Evolutionary conservation across 306 rosid species (phyloP), one percentile per base, ranked within the genome.

Genomic region (Quercus variabilis): DNA sequence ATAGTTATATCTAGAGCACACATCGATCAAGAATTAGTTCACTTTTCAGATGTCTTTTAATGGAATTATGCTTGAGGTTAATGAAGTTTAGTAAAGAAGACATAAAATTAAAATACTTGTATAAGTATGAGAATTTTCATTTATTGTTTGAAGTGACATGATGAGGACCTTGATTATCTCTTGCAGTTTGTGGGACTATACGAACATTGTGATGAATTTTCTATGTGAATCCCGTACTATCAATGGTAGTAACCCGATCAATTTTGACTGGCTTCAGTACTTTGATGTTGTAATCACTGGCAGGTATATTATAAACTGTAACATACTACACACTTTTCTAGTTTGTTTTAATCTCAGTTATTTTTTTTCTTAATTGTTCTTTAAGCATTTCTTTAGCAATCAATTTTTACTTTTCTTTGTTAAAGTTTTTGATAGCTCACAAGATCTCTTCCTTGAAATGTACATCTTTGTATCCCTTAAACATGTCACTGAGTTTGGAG

Each of bases 101-200:
- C 69, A 62, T 13, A 9, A 33, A 14, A 7, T 35, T 35, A 68
- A 68, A 35, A 4, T 28, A 30, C 23, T 7, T 0, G 12, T 8
- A 35, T 13, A 4, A 9, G 71, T 33, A 19, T 1, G 23, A 19
- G 51, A 17, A 25, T 30, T 64, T 30, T 64, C 41, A 17, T 30
- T 64, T 64, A 15, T 35, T 67, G 52, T 35, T 14, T 26, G 15
- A 52, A 31, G 14, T 74, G 73, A 31, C 77, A 60, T 79, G 38
- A 54, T 25, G 57, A 28, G 13, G 26, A 73, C 3, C 13, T 58
- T 0, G 4, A 26, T 5, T 54, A 21, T 72, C 67, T 58, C 75
- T 78, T 84, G 86, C 96, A 95, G 99, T 86, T 93, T 95, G 80
- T 95, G 99, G 99, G 99, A 95, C 92, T 95, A 95, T 41, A 89